Percentiles rank a stretch among this genome's conserved stretches.
Evolutionary conservation across 2,329 filamentous ascomycete species (phyloP).

Genomic region (Mycocentrospora acerina): DNA sequence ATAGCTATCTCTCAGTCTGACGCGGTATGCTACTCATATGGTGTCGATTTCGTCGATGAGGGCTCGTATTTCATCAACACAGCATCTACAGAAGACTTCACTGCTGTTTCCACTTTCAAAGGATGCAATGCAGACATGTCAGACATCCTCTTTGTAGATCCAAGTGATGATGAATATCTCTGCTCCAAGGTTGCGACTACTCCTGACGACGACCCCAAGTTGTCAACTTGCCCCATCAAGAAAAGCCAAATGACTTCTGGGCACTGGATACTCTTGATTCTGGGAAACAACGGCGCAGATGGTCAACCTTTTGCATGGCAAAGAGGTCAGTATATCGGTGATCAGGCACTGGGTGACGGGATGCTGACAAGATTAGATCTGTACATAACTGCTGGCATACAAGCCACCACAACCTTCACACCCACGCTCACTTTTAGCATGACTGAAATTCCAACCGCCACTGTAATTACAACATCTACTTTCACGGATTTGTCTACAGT

Average conservation of each 20-base stretch:
- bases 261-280: slow-evolving; percentile 47
- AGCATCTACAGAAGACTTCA: slow-evolving; percentile 44
- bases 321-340: slow-evolving; percentile 39
- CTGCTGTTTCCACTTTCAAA: slow-evolving; percentile 47
- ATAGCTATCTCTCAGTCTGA: slow-evolving; percentile 22
- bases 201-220: slow-evolving; percentile 41
- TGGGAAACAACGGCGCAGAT: slow-evolving; percentile 47
- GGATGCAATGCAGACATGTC: slow-evolving; percentile 46
- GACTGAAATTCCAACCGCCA: slow-evolving; percentile 30
- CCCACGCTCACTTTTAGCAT: slow-evolving; percentile 37
- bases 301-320: slow-evolving; percentile 49
- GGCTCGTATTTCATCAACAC: slow-evolving; percentile 50
- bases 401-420: slow-evolving; percentile 34
- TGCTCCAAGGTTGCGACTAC: slow-evolving; percentile 45
- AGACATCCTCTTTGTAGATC: slow-evolving; percentile 47
- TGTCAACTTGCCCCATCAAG: slow-evolving; percentile 46
- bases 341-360: slow-evolving; percentile 4
- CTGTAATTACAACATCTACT: slow-evolving; percentile 26
- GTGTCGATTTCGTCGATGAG: slow-evolving; percentile 48
- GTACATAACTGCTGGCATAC: slow-evolving; percentile 34
- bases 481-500: slow-evolving; percentile 25
- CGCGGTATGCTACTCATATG: slow-evolving; percentile 39
- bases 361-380: slow-evolving; percentile 25
- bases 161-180: slow-evolving; percentile 43
- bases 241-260: slow-evolving; percentile 49